Conservation (phyloP, 495 filamentous ascomycete genomes). For the Penicillium roqueforti region DNA sequence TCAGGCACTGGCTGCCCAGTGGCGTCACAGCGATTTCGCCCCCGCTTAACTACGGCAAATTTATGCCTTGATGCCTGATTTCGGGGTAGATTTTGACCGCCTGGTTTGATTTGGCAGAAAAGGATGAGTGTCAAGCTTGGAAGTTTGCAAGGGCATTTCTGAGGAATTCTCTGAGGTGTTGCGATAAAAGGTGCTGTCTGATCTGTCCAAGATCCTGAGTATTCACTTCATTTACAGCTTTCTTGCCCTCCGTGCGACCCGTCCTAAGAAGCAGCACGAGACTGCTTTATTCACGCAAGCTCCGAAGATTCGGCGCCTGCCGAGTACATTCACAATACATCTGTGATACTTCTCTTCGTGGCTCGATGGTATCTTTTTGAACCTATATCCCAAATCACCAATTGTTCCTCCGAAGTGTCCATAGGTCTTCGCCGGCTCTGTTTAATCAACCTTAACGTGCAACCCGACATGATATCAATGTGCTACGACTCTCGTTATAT, state of each 20-base stretch:
- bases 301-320: background rate
- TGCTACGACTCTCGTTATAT: constrained; percentile 1
- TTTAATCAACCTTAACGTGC: background rate
- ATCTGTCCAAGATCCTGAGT: background rate
- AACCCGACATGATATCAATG: constrained; percentile 20
- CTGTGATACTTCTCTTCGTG: background rate
- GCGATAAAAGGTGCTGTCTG: background rate
- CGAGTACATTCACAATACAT: background rate
- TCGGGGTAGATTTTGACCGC: constrained; percentile 19
- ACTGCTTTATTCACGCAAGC: background rate
- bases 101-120: constrained; percentile 14
- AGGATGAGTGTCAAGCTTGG: constrained; percentile 1
- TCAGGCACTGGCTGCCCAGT: constrained; percentile 29
- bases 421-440: background rate
- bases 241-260: background rate
- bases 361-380: background rate
- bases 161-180: background rate
- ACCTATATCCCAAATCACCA: no score
- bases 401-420: background rate
- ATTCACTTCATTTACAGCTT: background rate
- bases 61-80: constrained; percentile 1
- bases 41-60: background rate
- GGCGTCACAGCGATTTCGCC: constrained; percentile 11
- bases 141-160: background rate
- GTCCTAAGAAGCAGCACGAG: background rate